Percentiles rank a stretch among this genome's conserved stretches.
phyloP scores from a whole-genome alignment of 352 stramenopile species.

The Globisporangium nunn region DNA sequence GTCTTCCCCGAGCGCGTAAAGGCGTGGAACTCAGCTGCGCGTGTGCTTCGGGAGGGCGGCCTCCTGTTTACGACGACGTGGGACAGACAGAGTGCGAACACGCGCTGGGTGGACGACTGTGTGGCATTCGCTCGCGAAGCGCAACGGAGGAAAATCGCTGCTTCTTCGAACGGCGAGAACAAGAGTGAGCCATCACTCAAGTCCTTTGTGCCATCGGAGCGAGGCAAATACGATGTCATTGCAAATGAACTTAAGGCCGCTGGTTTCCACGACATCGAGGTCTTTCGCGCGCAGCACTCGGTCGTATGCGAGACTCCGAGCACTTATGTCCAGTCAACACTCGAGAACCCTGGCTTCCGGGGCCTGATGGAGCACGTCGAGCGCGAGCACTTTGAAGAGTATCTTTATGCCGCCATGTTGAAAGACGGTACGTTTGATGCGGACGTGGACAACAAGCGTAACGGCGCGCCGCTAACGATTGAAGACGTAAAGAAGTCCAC shows the following conservation, averaged over 20 bases:
- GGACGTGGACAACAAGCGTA: no score
- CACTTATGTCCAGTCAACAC: background rate
- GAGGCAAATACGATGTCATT: background rate
- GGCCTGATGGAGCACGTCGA: background rate
- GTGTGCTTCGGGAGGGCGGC: conserved; percentile 33
- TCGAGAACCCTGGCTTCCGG: background rate
- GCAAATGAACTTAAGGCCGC: background rate
- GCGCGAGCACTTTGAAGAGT: background rate
- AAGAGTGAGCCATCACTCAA: no score
- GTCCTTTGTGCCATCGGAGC: background rate
- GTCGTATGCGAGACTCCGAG: no score
- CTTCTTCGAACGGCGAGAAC: no score
- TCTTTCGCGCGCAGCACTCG: background rate
- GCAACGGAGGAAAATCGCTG: no score
- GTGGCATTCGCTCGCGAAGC: background rate
- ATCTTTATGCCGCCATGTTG: background rate
- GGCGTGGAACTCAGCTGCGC: conserved; percentile 22
- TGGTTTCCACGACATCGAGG: background rate
- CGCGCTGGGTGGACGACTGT: conserved; percentile 22
- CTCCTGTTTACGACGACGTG: conserved; percentile 34
- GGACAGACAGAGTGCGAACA: conserved; percentile 30
- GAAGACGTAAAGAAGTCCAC: background rate
- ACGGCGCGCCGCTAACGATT: background rate
- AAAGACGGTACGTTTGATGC: background rate
- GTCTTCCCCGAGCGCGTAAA: conserved; percentile 32